These are phyloP conservation scores for Ophiostoma piceae DNA, from an alignment of 2,329 filamentous ascomycete species.

Conservation along the genomic window DNA sequence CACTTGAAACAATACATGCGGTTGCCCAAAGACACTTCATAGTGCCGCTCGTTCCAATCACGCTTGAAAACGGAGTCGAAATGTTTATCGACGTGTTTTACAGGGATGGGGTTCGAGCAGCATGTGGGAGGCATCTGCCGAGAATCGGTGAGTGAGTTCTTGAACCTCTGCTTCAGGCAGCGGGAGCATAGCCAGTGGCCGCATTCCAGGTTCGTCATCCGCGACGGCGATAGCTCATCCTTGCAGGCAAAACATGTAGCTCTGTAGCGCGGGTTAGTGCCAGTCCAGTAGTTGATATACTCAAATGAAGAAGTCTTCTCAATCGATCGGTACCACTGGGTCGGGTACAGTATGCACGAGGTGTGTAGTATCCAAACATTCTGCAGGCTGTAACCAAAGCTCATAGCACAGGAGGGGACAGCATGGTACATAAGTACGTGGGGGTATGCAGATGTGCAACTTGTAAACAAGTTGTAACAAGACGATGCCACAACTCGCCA, in stretches of 20 bases:
- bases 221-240: constrained; percentile 59
- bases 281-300: not conserved
- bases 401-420: not conserved
- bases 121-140: constrained; percentile 81
- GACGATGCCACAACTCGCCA: not conserved
- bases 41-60: constrained; percentile 73
- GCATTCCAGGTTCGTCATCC: constrained; percentile 67
- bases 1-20: constrained; percentile 76
- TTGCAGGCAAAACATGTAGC: constrained; percentile 69
- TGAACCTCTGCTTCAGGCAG: constrained; percentile 71
- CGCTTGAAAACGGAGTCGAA: constrained; percentile 71
- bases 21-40: constrained; percentile 68
- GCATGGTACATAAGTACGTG: not conserved
- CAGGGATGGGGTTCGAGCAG: constrained; percentile 69
- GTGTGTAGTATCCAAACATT: not conserved
- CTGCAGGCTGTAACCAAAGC: not conserved
- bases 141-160: constrained; percentile 68
- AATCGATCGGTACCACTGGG: not conserved
- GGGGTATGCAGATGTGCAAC: not conserved
- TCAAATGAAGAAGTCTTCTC: not conserved
- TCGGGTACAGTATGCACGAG: not conserved
- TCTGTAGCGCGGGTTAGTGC: constrained; percentile 37
- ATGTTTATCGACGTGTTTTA: constrained; percentile 69
- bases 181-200: constrained; percentile 74
- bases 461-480: not conserved